phyloP scores from a whole-genome alignment of 106 monocot species.

The Cymbidium sinense region DNA sequence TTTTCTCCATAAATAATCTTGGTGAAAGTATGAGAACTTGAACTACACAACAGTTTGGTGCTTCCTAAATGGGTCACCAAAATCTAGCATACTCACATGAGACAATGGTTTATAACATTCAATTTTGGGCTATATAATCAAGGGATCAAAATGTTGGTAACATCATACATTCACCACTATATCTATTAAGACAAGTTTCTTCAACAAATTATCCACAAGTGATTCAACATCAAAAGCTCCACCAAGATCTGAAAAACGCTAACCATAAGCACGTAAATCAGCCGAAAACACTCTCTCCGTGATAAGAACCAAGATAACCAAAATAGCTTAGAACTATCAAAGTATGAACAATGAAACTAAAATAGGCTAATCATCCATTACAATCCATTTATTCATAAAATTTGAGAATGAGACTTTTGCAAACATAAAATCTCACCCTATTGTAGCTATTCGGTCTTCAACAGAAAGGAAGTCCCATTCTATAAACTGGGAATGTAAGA shows the following conservation, averaged over 20 bases:
- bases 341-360: too few species aligned
- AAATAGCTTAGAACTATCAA: neutral
- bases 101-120: constrained; percentile 44
- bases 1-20: neutral
- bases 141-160: constrained; percentile 74
- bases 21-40: constrained; percentile 6
- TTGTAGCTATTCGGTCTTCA: constrained; percentile 74
- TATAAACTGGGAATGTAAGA: constrained; percentile 78
- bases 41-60: constrained; percentile 93
- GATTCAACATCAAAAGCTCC: constrained; percentile 98
- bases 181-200: constrained; percentile 85
- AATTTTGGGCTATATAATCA: constrained; percentile 74
- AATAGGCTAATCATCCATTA: too few species aligned
- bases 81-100: constrained; percentile 78
- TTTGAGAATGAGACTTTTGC: too few species aligned
- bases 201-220: constrained; percentile 88
- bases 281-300: neutral
- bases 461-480: constrained; percentile 37
- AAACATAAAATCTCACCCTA: constrained; percentile 43
- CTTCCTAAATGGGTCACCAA: constrained; percentile 91
- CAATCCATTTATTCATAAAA: neutral
- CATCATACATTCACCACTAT: constrained; percentile 93
- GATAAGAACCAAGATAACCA: neutral
- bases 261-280: neutral
- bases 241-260: constrained; percentile 41